Conservation (phyloP, 805 yeast genomes). For the Saccharomycopsis lassenensis region DNA sequence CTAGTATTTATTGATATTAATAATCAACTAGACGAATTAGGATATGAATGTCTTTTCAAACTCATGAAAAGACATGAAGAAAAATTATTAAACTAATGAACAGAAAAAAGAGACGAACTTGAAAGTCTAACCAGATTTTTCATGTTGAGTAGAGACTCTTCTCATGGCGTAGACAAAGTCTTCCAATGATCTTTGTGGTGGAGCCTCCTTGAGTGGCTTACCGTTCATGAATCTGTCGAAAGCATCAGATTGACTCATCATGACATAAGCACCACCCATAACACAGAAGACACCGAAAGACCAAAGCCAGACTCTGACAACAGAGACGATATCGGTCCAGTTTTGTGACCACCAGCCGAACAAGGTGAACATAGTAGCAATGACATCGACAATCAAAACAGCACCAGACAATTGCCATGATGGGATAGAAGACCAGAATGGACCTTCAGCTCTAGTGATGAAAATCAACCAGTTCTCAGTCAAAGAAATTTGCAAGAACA, state of each 20-base stretch:
- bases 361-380: conserved; percentile 84
- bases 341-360: conserved; percentile 98
- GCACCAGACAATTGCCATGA: conserved; percentile 97
- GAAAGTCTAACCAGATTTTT: conserved; percentile 49
- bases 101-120: no score
- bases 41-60: no score
- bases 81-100: no score
- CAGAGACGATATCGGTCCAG: conserved; percentile 94
- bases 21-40: no score
- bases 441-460: conserved; percentile 95
- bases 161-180: conserved; percentile 80
- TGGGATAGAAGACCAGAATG: conserved; percentile 95
- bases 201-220: conserved; percentile 42
- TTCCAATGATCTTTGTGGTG: conserved; percentile 61
- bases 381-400: conserved; percentile 77
- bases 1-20: no score
- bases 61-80: no score
- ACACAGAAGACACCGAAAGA: conserved; percentile 96
- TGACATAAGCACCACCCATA: conserved; percentile 93
- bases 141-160: conserved; percentile 85
- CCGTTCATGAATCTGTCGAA: conserved; percentile 83
- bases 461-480: conserved; percentile 97
- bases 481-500: conserved; percentile 87
- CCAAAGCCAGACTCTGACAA: conserved; percentile 90
- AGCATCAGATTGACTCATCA: conserved; percentile 72